Evolutionary conservation across 2,329 filamentous ascomycete species (phyloP), one percentile per base, ranked within the genome.

Genomic region (Pseudogymnoascus sp.): DNA sequence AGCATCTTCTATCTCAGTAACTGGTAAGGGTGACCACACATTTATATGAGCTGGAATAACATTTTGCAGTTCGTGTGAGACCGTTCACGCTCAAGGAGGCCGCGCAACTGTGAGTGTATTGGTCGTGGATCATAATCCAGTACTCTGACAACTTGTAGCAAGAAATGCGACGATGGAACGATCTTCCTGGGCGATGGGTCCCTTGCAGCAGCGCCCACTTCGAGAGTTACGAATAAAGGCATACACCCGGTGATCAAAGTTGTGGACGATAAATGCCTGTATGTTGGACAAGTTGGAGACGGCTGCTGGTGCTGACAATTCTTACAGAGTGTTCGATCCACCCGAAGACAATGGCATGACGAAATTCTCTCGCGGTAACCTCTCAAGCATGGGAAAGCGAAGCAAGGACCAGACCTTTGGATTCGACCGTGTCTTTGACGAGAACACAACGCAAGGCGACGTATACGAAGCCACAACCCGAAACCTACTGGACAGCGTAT

Each of bases 371-470:
- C 83, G 87, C 73, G 91, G 89, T 2, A 88, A 95, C 9, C 84
- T 96, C 8, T 87, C 89, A 3, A 79, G 79, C 1, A 84, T 86
- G 61, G 92, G 92, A 62, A 97, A 96, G 76, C 89, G 92, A 69
- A 90, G 94, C 71, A 99, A 99, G 74, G 95, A 99, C 74, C 92
- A 97, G 75, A 94, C 94, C 3, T 99, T 99, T 70, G 92, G 89
- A 60, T 99, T 99, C 77, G 94, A 99, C 76, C 84, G 90, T 62
- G 90, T 99, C 66, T 97, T 99, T 75, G 94, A 99, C 80, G 92
- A 97, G 64, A 96, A 93, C 73, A 90, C 90, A 16, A 87, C 88
- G 5, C 94, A 99, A 72, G 88, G 84, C 63, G 94, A 99, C 72
- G 91, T 99, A 1, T 99, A 97, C 79, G 94, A 97, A 75, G 84